These are phyloP conservation scores for Aspergillus quadrilineatus DNA, from an alignment of 2,329 filamentous ascomycete genomes.

Conservation along the genomic window DNA sequence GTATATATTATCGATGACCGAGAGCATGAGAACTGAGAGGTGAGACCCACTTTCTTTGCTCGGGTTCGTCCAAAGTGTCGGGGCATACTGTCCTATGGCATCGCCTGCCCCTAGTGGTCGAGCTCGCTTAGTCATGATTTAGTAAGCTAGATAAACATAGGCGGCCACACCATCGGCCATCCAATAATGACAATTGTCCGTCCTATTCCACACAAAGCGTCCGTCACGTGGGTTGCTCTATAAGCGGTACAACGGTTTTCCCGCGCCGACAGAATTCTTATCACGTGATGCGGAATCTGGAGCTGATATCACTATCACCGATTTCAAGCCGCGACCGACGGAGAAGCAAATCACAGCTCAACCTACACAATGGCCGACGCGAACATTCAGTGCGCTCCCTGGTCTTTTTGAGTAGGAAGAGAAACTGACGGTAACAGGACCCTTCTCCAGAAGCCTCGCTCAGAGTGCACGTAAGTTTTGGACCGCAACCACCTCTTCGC, in stretches of 20 bases:
- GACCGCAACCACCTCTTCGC: not conserved
- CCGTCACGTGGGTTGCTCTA: not conserved
- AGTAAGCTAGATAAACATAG: too few species aligned
- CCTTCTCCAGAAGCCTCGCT: constrained; percentile 17
- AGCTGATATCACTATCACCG: constrained; percentile 14
- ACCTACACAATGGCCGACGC: constrained; percentile 12
- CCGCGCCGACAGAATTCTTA: not conserved
- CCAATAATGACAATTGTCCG: too few species aligned
- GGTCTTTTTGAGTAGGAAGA: accelerated
- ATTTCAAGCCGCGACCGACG: constrained; percentile 13
- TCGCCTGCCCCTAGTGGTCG: too few species aligned
- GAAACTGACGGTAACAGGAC: constrained; percentile 2
- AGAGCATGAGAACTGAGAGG: too few species aligned
- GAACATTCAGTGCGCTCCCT: constrained; percentile 11
- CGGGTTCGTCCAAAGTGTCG: not conserved
- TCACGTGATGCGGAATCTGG: constrained; percentile 15
- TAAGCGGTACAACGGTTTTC: not conserved
- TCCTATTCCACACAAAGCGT: too few species aligned
- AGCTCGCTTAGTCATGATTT: too few species aligned
- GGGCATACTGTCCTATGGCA: too few species aligned
- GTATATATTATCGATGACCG: too few species aligned
- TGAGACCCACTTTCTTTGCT: too few species aligned
- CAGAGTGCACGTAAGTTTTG: constrained; percentile 14
- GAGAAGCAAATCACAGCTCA: not conserved
- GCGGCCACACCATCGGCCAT: too few species aligned